Base-by-base conservation (phyloP, 495 filamentous ascomycete species). In the Glutinoglossum americanum region DNA sequence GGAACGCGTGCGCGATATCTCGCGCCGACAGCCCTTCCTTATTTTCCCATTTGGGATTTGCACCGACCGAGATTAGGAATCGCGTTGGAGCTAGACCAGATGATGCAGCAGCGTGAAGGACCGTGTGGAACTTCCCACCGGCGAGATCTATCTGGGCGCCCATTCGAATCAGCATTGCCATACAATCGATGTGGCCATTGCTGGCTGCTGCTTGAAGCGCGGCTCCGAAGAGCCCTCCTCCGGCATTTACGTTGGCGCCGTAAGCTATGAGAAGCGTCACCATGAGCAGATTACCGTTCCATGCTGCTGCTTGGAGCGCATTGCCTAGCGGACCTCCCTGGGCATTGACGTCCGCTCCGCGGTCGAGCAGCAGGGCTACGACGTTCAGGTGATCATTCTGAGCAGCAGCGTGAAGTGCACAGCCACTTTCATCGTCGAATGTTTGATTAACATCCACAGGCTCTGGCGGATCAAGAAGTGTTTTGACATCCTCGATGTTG, bases 301-400 rank as follows among this genome's bases (percentile, higher is more conserved):
- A 27, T 1, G 54, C 30, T 25, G 64, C 64, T 26, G 57, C 59
- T 33, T 68, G 63, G 3, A 66, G 55, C 26, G 62, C 58, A 30
- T 33, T 63, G 49, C 64, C 65, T 39, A 60, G 41, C 0, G 15
- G 9, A 7, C 62, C 66, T 27, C 57, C 62, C 17, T 27, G 7
- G 27, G 59, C 54, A 59, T 70, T 64, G 2, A 62, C 57, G 44
- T 68, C 56, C 8, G 64, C 65, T 4, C 63, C 64, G 7, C 56
- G 11, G 7, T 61, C 49, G 1, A 65, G 51, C 1, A 70, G 47
- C 0, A 64, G 32, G 25, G 59, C 41, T 26, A 66, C 57, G 1
- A 60, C 39, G 5, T 59, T 30, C 15, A 10, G 4, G 28, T 56
- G 27, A 10, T 21, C 54, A 10, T 13, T 13, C 54, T 10, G 54